Evolutionary conservation across 2,329 filamentous ascomycete species (phyloP).

Genomic region (Geosmithia flava): DNA sequence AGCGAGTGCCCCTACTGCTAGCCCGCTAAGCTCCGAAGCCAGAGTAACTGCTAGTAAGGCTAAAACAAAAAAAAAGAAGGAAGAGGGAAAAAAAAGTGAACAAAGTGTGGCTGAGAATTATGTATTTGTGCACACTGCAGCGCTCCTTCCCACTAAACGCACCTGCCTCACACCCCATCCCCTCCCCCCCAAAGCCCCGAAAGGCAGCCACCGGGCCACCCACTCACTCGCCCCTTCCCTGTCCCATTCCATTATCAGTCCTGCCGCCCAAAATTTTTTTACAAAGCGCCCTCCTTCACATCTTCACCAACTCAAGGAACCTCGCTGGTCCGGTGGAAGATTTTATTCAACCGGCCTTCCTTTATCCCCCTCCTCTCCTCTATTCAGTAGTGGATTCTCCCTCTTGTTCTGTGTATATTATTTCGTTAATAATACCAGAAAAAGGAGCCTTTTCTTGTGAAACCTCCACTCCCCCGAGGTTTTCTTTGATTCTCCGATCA

Average conservation of each 20-base stretch:
- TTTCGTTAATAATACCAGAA: constrained; percentile 6
- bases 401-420: constrained; percentile 16
- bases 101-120: too few species aligned
- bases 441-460: constrained; percentile 11
- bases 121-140: too few species aligned
- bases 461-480: constrained; percentile 7
- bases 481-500: constrained; percentile 4
- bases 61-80: too few species aligned
- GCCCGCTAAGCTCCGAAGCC: too few species aligned
- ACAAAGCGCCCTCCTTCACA: constrained; percentile 15
- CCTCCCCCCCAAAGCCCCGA: neutral
- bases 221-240: constrained; percentile 10
- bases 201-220: neutral
- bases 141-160: too few species aligned
- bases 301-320: constrained; percentile 21
- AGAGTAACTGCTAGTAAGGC: too few species aligned
- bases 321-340: constrained; percentile 22
- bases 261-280: constrained; percentile 23
- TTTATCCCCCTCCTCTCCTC: constrained; percentile 9
- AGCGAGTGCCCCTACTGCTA: too few species aligned
- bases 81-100: too few species aligned
- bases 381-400: constrained; percentile 15
- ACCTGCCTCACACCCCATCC: too few species aligned
- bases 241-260: constrained; percentile 17
- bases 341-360: constrained; percentile 16